Evolutionary conservation across 2,329 filamentous ascomycete genomes (phyloP).

Genomic region (Neopestalotiopsis clavispora): DNA sequence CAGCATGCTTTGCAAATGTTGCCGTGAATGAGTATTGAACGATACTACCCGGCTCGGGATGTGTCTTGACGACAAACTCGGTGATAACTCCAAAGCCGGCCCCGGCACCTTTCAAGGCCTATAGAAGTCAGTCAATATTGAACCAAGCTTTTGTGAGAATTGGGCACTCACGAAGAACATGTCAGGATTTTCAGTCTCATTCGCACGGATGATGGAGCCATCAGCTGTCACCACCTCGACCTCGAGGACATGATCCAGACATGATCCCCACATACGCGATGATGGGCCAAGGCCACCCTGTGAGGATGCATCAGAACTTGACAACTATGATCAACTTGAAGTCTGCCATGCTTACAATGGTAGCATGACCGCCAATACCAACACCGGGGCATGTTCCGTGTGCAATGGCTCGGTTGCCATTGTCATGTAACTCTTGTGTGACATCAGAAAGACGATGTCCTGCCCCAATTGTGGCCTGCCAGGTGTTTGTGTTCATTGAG

Average conservation of each 20-base stretch:
- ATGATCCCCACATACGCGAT: constrained; percentile 63
- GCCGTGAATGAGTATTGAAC: constrained; percentile 65
- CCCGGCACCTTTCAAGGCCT: constrained; percentile 61
- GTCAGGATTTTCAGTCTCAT: constrained; percentile 51
- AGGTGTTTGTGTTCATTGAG: constrained; percentile 55
- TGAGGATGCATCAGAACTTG: neutral
- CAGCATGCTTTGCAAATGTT: constrained; percentile 50
- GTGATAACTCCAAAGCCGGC: constrained; percentile 63
- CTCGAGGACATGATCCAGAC: constrained; percentile 59
- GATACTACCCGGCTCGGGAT: constrained; percentile 58
- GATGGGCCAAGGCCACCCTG: constrained; percentile 63
- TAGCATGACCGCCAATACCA: constrained; percentile 63
- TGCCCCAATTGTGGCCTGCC: constrained; percentile 59
- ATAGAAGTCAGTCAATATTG: constrained; percentile 6
- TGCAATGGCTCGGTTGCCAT: constrained; percentile 60
- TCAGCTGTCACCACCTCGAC: constrained; percentile 62
- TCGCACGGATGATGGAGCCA: constrained; percentile 55
- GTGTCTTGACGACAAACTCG: constrained; percentile 60
- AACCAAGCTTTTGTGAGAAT: neutral
- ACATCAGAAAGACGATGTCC: constrained; percentile 59
- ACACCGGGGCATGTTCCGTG: constrained; percentile 66
- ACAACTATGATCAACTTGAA: neutral
- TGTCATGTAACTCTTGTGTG: constrained; percentile 52
- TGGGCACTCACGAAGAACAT: constrained; percentile 54
- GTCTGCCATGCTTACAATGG: constrained; percentile 47